phyloP scores from a whole-genome alignment of 169 alveolate species.

The Plasmodium cynomolgi region DNA sequence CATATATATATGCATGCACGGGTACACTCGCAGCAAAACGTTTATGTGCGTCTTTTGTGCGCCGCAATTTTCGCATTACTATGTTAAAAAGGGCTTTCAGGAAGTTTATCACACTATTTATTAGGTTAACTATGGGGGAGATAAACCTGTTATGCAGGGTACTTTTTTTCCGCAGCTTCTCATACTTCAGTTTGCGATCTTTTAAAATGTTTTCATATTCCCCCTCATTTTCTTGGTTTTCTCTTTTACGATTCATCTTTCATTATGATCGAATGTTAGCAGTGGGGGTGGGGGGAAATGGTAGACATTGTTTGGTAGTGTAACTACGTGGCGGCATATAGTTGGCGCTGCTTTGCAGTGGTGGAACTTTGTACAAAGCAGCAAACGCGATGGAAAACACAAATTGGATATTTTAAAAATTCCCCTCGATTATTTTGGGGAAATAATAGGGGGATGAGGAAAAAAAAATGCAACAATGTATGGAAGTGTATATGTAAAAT shows the following conservation, averaged over 20 bases:
- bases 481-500: not conserved
- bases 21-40: not conserved
- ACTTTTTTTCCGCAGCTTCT: constrained; percentile 32
- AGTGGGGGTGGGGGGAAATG: not conserved
- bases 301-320: not conserved
- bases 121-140: constrained; percentile 30
- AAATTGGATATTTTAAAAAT: not conserved
- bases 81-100: constrained; percentile 47
- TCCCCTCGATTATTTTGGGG: not conserved
- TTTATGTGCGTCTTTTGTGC: not conserved
- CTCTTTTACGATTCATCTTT: constrained; percentile 41
- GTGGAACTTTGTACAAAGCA: not conserved
- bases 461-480: constrained; percentile 9
- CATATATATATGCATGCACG: not conserved
- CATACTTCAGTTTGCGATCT: constrained; percentile 57
- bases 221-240: constrained; percentile 13
- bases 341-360: not conserved
- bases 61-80: constrained; percentile 10
- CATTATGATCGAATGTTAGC: constrained; percentile 19
- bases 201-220: constrained; percentile 57
- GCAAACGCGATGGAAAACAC: not conserved
- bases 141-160: constrained; percentile 16
- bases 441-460: not conserved
- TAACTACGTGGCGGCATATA: not conserved
- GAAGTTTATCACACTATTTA: constrained; percentile 21